These are phyloP conservation scores for Cordyceps sp. DNA, from an alignment of 2,329 filamentous ascomycete species.

Conservation along the genomic window DNA sequence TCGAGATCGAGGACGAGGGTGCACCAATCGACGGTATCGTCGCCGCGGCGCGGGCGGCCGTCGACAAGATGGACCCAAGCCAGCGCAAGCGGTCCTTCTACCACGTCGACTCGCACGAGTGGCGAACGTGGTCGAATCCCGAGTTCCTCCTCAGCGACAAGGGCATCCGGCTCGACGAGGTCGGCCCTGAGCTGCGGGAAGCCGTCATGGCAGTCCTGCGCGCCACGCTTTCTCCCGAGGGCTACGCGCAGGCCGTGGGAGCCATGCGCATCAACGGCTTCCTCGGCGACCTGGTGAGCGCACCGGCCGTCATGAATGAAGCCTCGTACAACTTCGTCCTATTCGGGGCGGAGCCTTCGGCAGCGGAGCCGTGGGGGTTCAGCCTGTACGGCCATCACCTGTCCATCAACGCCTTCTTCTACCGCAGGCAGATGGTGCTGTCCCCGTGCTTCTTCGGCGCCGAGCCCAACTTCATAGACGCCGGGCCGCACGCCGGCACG, in stretches of 20 bases:
- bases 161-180: conserved; percentile 53
- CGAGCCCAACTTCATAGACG: conserved; percentile 60
- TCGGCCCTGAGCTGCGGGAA: conserved; percentile 21
- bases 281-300: conserved; percentile 49
- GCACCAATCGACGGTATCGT: conserved; percentile 43
- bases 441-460: conserved; percentile 67
- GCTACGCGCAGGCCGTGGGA: conserved; percentile 50
- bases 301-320: conserved; percentile 51
- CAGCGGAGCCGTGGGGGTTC: conserved; percentile 48
- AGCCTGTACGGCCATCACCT: conserved; percentile 68
- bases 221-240: conserved; percentile 47
- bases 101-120: conserved; percentile 53
- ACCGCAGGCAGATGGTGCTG: conserved; percentile 46
- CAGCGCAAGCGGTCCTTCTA: conserved; percentile 33
- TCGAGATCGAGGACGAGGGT: conserved; percentile 44
- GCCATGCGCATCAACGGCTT: conserved; percentile 66
- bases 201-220: conserved; percentile 38
- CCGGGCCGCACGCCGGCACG: conserved; percentile 44
- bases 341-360: conserved; percentile 42
- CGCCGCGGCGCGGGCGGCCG: conserved; percentile 25
- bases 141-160: conserved; percentile 55
- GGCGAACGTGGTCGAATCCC: conserved; percentile 56
- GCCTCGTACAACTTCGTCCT: conserved; percentile 62
- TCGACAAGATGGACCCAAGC: conserved; percentile 26
- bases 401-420: conserved; percentile 55